Evolutionary conservation across 2,329 filamentous ascomycete genomes (phyloP), one percentile per base, ranked within the genome.

Genomic region (Metarhizium brunneum): DNA sequence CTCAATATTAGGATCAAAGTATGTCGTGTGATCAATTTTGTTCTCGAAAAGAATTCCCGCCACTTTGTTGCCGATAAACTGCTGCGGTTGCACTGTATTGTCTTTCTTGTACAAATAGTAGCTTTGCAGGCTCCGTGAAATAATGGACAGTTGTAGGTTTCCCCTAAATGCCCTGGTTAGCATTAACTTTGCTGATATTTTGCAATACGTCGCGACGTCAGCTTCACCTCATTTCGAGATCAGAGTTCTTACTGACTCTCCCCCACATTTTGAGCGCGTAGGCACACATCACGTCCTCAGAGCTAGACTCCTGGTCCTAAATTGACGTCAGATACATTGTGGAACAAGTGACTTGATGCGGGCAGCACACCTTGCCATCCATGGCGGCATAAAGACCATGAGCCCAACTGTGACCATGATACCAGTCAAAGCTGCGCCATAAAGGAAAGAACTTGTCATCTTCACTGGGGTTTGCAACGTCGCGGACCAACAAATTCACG

Each of bases 251-350:
- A 59, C 79, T 84, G 3, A 87, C 85, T 38, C 78, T 79, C 4
- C 92, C 94, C 94, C 94, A 97, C 85, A 97, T 90, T 76, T 96
- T 95, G 65, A 96, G 72, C 0, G 87, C 90, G 69, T 94, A 96
- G 6, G 84, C 83, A 57, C 88, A 86, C 83, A 96, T 91, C 60
- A 85, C 84, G 69, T 97, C 94, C 71, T 97, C 92, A 0, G 89
- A 92, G 49, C 87, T 90, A 35, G 89, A 94, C 69, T 97, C 94
- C 72, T 92, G 81, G 68, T 92, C 75, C 73, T 76, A 48, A 35
- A 48, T 43, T 7, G 4, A 48, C 7, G 45, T 48, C 25, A 48
- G 25, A 29, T 48, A 5, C 8, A 30, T 6, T 36, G 2, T 13
- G 8, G 5, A 4, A 30, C 11, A n/a, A 14, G 7, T n/a, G 18